A percentile compares a stretch with the other conserved stretches of the same genome.
These are phyloP conservation scores for Oldenlandia corymbosa DNA, from an alignment of 257 asterid species.

Conservation along the genomic window DNA sequence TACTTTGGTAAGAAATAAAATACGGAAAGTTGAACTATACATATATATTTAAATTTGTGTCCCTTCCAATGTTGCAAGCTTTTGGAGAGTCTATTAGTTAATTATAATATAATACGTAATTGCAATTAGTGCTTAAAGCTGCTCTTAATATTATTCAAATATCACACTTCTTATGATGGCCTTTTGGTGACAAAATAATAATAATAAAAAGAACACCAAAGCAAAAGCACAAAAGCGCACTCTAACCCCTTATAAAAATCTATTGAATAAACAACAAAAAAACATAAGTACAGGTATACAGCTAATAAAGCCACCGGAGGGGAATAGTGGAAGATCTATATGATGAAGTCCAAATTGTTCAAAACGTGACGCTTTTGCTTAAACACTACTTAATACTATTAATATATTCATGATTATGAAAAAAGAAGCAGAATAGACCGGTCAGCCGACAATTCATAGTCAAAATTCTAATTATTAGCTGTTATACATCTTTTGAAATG, in stretches of 20 bases:
- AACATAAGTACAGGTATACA: not conserved
- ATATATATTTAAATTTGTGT: not conserved
- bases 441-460: too few relatives aligned
- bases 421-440: too few relatives aligned
- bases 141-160: not conserved
- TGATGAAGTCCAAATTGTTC: not conserved
- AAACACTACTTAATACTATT: not conserved
- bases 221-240: slow-evolving; percentile 8
- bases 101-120: too few relatives aligned
- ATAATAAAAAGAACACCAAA: not conserved
- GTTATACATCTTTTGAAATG: too few relatives aligned
- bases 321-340: slow-evolving; percentile 9
- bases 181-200: slow-evolving; percentile 6
- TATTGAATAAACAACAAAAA: not conserved
- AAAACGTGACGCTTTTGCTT: not conserved
- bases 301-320: slow-evolving; percentile 1
- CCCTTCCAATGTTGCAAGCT: not conserved
- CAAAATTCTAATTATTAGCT: too few relatives aligned
- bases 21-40: not conserved
- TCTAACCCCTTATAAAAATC: not conserved
- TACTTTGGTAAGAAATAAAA: not conserved
- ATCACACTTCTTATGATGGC: not conserved
- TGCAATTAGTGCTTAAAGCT: not conserved
- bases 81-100: not conserved
- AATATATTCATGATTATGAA: too few relatives aligned